These are phyloP conservation scores for Aspergillus thermomutatus DNA, from an alignment of 2,329 filamentous ascomycete genomes.

Conservation along the genomic window DNA sequence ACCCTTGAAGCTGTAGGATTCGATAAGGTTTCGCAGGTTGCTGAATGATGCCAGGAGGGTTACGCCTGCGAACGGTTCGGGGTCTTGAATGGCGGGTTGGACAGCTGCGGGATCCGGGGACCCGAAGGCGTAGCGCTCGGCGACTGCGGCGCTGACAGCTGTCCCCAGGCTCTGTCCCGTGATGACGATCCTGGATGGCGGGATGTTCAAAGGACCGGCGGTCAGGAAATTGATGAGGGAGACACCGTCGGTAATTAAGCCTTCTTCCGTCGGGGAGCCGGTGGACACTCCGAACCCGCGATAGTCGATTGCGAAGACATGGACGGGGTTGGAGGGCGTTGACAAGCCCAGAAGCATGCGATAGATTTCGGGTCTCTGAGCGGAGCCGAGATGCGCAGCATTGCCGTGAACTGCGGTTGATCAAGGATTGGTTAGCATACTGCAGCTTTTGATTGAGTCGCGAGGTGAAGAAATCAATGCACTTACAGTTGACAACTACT, in stretches of 20 bases:
- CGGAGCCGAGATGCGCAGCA: constrained; percentile 79
- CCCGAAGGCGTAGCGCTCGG: constrained; percentile 63
- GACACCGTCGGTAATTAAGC: constrained; percentile 75
- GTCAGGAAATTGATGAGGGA: constrained; percentile 65
- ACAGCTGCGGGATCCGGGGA: constrained; percentile 29
- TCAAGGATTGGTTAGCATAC: constrained; percentile 8
- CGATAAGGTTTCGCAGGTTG: constrained; percentile 67
- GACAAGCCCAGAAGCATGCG: constrained; percentile 71
- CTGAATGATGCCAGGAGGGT: constrained; percentile 79
- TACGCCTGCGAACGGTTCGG: constrained; percentile 70
- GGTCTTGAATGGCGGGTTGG: constrained; percentile 41
- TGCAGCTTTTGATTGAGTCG: background rate
- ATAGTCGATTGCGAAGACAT: constrained; percentile 87
- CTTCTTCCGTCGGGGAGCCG: constrained; percentile 74
- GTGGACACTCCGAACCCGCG: constrained; percentile 81
- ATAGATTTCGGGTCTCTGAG: constrained; percentile 71
- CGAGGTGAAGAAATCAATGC: background rate
- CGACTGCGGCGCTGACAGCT: constrained; percentile 72
- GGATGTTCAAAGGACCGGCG: constrained; percentile 59
- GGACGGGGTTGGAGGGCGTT: constrained; percentile 58
- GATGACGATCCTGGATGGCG: constrained; percentile 70
- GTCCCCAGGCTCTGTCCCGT: constrained; percentile 88
- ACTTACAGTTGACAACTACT: constrained; percentile 55
- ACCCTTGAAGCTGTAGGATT: constrained; percentile 76
- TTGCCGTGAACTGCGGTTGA: constrained; percentile 55